These are phyloP conservation scores for Erythrophleum ivorense DNA, from an alignment of 331 rosid genomes.

Conservation along the genomic window DNA sequence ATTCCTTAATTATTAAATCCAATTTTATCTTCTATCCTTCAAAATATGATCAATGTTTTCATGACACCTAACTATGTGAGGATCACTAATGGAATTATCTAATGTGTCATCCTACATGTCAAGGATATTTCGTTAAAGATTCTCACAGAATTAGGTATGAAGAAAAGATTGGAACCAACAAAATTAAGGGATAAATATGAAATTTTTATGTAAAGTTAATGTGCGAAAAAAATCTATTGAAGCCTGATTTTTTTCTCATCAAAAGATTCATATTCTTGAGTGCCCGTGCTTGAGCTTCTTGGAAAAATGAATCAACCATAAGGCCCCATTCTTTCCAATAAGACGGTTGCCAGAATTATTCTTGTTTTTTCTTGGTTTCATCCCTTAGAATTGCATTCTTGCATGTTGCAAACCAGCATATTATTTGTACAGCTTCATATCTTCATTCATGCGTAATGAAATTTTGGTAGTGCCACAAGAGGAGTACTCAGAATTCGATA, in stretches of 20 bases:
- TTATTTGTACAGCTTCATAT: conserved; percentile 96
- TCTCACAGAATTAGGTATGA: not conserved
- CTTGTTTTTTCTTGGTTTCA: conserved; percentile 42
- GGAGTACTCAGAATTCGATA: conserved; percentile 50
- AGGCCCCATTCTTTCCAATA: conserved; percentile 79
- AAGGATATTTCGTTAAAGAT: no score
- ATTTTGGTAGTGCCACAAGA: conserved; percentile 80
- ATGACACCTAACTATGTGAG: not conserved
- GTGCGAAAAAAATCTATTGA: not conserved
- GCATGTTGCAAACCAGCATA: conserved; percentile 68
- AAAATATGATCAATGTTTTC: not conserved
- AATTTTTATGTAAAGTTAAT: not conserved
- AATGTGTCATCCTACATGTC: not conserved
- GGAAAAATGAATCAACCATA: conserved; percentile 45
- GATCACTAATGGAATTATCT: conserved; percentile 12
- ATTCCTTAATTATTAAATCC: not conserved
- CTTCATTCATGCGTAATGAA: conserved; percentile 97
- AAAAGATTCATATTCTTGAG: conserved; percentile 43
- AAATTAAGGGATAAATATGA: conserved; percentile 5
- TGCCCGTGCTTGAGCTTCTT: conserved; percentile 42
- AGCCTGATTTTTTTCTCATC: conserved; percentile 38
- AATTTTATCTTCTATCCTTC: not conserved
- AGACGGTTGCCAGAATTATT: conserved; percentile 63
- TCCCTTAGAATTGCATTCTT: conserved; percentile 63
- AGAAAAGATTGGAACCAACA: not conserved